A percentile compares a stretch with the other conserved stretches of the same genome.
phyloP scores from a whole-genome alignment of 2,329 filamentous ascomycete genomes.

The Geosmithia morbida region DNA sequence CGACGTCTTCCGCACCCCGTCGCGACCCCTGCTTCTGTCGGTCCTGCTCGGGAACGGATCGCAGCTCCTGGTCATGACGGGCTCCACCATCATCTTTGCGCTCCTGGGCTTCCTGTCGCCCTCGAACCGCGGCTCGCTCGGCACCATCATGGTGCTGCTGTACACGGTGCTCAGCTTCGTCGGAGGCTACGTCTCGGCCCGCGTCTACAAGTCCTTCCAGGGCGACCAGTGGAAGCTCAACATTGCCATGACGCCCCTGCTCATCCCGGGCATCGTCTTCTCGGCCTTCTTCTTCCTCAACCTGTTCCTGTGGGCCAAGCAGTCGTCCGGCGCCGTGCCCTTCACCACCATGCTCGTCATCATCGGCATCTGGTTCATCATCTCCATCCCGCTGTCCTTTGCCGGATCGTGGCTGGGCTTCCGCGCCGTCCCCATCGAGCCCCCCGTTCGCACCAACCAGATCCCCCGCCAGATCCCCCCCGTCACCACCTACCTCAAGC shows the following conservation, averaged over 20 bases:
- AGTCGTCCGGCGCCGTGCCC: constrained; percentile 84
- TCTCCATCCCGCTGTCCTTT: constrained; percentile 83
- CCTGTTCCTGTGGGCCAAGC: constrained; percentile 88
- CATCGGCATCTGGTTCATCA: constrained; percentile 89
- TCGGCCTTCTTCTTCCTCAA: constrained; percentile 83
- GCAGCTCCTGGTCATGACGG: constrained; percentile 96
- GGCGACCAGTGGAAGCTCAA: constrained; percentile 93
- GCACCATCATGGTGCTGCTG: constrained; percentile 82
- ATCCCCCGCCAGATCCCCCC: constrained; percentile 94
- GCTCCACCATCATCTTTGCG: constrained; percentile 84
- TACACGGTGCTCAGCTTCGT: constrained; percentile 90
- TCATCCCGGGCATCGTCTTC: constrained; percentile 82
- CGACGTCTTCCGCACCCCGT: constrained; percentile 85
- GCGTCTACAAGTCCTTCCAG: constrained; percentile 87
- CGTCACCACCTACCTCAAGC: constrained; percentile 66
- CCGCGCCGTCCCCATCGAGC: constrained; percentile 53
- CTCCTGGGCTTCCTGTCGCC: constrained; percentile 90
- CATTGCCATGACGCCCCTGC: constrained; percentile 72
- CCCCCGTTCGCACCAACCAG: constrained; percentile 90
- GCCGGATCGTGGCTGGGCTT: constrained; percentile 90
- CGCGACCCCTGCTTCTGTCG: constrained; percentile 69
- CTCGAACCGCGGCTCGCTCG: constrained; percentile 85
- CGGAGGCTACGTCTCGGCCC: constrained; percentile 77
- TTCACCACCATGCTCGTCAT: constrained; percentile 95
- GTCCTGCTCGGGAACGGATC: constrained; percentile 85